Conservation (phyloP, 768 basidiomycete genomes). For the Psilocybe tampanensis region DNA sequence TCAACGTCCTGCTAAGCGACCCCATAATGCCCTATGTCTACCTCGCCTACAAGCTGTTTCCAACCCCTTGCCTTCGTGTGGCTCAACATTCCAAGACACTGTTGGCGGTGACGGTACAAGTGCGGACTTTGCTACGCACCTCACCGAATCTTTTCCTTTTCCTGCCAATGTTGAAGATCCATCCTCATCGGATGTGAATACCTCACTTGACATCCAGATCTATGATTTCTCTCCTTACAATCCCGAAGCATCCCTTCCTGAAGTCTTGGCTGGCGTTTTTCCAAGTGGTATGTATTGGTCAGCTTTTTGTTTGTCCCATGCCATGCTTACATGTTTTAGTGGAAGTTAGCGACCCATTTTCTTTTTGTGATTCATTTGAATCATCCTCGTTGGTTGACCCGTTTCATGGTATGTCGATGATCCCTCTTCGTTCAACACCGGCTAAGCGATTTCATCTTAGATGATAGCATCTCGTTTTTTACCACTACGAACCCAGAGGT, state of each 20-base stretch:
- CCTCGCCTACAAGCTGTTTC: slow-evolving; percentile 29
- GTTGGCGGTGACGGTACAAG: too few species aligned
- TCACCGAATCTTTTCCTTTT: slow-evolving; percentile 10
- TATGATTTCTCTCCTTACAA: slow-evolving; percentile 2
- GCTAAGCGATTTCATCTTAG: too few species aligned
- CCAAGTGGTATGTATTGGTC: too few species aligned
- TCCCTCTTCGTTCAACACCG: too few species aligned
- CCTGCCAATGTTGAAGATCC: slow-evolving; percentile 1
- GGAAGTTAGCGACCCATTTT: too few species aligned
- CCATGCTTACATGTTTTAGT: too few species aligned
- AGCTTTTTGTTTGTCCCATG: too few species aligned
- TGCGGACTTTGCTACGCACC: background rate
- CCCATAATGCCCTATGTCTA: slow-evolving; percentile 15
- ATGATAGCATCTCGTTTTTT: background rate
- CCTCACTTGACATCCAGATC: slow-evolving; percentile 16
- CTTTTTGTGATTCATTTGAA: too few species aligned
- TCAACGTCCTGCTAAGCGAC: slow-evolving; percentile 26
- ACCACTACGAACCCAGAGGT: background rate
- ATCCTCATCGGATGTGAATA: background rate
- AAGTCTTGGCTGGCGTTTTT: too few species aligned
- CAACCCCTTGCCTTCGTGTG: slow-evolving; percentile 30
- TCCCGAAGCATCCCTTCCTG: background rate
- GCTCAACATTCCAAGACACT: too few species aligned
- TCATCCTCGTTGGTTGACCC: too few species aligned
- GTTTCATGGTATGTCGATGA: too few species aligned